These are phyloP conservation scores for Hypoxylon sp. DNA, from an alignment of 2,329 filamentous ascomycete genomes.

Conservation along the genomic window DNA sequence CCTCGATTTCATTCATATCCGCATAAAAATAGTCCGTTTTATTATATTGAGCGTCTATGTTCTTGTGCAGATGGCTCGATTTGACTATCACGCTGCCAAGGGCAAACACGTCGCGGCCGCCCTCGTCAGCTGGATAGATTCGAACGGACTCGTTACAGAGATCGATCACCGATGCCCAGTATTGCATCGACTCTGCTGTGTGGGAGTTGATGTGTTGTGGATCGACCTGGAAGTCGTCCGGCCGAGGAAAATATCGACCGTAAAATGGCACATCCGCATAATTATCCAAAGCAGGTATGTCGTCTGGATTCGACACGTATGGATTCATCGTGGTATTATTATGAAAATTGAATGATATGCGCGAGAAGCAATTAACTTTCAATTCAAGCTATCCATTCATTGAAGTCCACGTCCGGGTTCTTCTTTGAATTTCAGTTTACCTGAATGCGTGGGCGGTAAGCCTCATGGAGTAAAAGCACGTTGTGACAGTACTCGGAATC, in stretches of 20 bases:
- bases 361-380: too few relatives aligned
- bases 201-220: slow-evolving; percentile 15
- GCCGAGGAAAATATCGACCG: slow-evolving; percentile 48
- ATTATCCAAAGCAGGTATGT: slow-evolving; percentile 48
- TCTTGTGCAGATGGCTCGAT: slow-evolving; percentile 43
- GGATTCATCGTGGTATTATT: slow-evolving; percentile 44
- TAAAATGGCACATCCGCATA: slow-evolving; percentile 50
- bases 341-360: too few relatives aligned
- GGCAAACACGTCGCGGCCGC: slow-evolving; percentile 57
- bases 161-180: slow-evolving; percentile 50
- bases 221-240: slow-evolving; percentile 46
- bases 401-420: too few relatives aligned
- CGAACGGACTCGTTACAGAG: slow-evolving; percentile 47
- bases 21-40: slow-evolving; percentile 29
- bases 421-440: too few relatives aligned
- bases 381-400: too few relatives aligned
- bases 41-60: slow-evolving; percentile 7
- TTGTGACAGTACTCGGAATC: too few relatives aligned
- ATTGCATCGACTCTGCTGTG: slow-evolving; percentile 38
- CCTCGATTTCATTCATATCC: slow-evolving; percentile 36
- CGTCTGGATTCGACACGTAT: slow-evolving; percentile 45
- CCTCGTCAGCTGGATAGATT: slow-evolving; percentile 51
- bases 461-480: too few relatives aligned
- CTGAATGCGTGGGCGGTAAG: too few relatives aligned
- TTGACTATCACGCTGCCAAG: slow-evolving; percentile 56